phyloP scores from a whole-genome alignment of 352 stramenopile genomes.

The Globisporangium parvum region DNA sequence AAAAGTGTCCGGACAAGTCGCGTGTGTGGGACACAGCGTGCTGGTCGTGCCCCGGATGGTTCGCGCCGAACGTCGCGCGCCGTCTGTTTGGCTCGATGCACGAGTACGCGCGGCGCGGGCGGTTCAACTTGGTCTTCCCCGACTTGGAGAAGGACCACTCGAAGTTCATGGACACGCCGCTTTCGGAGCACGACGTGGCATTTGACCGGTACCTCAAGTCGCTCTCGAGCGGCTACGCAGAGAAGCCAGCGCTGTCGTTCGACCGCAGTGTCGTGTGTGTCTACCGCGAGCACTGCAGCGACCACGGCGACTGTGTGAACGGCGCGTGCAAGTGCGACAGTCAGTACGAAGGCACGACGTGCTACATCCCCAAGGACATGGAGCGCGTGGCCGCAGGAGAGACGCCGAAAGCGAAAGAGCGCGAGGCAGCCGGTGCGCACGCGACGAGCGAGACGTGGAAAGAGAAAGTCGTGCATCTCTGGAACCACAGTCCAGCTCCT shows the following conservation, averaged over 20 bases:
- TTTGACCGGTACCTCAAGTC: slow-evolving; percentile 76
- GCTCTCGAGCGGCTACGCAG: slow-evolving; percentile 42
- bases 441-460: slow-evolving; percentile 48
- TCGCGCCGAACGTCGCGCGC: slow-evolving; percentile 47
- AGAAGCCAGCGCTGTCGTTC: slow-evolving; percentile 23
- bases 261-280: slow-evolving; percentile 51
- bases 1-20: slow-evolving; percentile 59
- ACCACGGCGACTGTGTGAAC: slow-evolving; percentile 79
- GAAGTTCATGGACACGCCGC: slow-evolving; percentile 45
- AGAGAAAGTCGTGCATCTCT: slow-evolving; percentile 53
- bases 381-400: slow-evolving; percentile 21
- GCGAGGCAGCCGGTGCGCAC: slow-evolving; percentile 13
- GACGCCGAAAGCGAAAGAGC: slow-evolving; percentile 19
- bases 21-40: slow-evolving; percentile 61
- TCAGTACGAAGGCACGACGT: slow-evolving; percentile 71
- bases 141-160: slow-evolving; percentile 50
- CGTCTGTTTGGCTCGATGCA: slow-evolving; percentile 44
- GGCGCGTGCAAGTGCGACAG: slow-evolving; percentile 64
- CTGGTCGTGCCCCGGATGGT: slow-evolving; percentile 75
- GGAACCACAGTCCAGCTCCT: slow-evolving; percentile 30
- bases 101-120: slow-evolving; percentile 65
- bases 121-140: slow-evolving; percentile 67
- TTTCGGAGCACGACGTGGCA: slow-evolving; percentile 59
- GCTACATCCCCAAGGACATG: slow-evolving; percentile 72
- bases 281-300: slow-evolving; percentile 78